phyloP scores from a whole-genome alignment of 164 flowering plant genomes.

The Nymphaea thermarum region DNA sequence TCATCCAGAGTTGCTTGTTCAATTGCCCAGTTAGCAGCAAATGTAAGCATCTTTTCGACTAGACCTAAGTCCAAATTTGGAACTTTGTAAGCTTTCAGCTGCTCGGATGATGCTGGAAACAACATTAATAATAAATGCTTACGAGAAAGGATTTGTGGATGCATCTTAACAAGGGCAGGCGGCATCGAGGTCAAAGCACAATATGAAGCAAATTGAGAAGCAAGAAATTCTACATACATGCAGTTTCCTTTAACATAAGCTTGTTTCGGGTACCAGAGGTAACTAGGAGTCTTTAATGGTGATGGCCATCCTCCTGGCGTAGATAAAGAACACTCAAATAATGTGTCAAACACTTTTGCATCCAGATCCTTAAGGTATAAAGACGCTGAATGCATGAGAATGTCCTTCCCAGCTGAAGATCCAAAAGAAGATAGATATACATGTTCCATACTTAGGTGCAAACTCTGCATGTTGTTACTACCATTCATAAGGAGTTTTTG shows the following conservation, averaged over 20 bases:
- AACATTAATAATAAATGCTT: conserved; percentile 20
- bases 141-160: conserved; percentile 11
- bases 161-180: conserved; percentile 11
- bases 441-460: conserved; percentile 80
- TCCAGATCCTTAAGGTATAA: conserved; percentile 23
- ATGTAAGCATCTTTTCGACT: conserved; percentile 36
- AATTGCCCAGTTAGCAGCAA: conserved; percentile 78
- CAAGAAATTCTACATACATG: conserved; percentile 67
- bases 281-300: conserved; percentile 42
- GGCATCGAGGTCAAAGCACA: conserved; percentile 1
- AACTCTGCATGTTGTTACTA: conserved; percentile 56
- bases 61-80: conserved; percentile 16
- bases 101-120: conserved; percentile 22
- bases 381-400: conserved; percentile 28
- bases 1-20: conserved; percentile 75
- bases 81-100: not conserved
- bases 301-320: conserved; percentile 91
- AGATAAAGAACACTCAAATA: conserved; percentile 23
- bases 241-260: conserved; percentile 52
- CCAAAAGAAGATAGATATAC: conserved; percentile 79
- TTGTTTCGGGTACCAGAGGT: conserved; percentile 41
- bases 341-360: conserved; percentile 10
- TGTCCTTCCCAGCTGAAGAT: conserved; percentile 40
- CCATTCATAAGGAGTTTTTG: conserved; percentile 68
- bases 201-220: conserved; percentile 40